Evolutionary conservation across 73 alveolate species (phyloP), one percentile per base, ranked within the genome.

Genomic region (Blepharisma japonicum): DNA sequence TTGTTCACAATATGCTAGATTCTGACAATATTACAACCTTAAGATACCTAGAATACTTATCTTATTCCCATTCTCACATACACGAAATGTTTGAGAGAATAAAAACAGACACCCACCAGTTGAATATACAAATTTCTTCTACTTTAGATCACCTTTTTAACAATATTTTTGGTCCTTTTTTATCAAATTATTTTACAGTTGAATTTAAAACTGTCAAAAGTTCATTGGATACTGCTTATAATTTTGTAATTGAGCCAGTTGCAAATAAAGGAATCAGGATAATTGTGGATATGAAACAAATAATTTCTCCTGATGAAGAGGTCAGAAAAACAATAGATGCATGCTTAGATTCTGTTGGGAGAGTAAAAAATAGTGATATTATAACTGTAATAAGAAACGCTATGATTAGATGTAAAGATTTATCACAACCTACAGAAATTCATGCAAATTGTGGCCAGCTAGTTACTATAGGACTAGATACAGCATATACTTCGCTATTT

Each of bases 151-250:
- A 61, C 4, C 47, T 61, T 9, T 61, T 61, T 25, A 14, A n/a
- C 11, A 61, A 61, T 5, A 61, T 61, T 25, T 61, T 61, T 25
- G 23, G 74, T 61, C 74, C 74, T 20, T 61, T 18, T 25, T 25
- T 61, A 25, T 61, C 74, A n/a, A 61, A 39, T 61, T 61, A 61
- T 25, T 61, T 61, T 39, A 61, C 74, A 14, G 23, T 61, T n/a
- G 74, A 61, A 39, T 61, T 61, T 39, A 61, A 25, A 25, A 14
- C 74, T 1, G n/a, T 61, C 2, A 61, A 61, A 61, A 39, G 74
- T 2, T 25, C 23, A 18, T n/a, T 25, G 2, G 74, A 61, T 2
- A 39, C 47, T 2, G 5, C 47, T 48, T 61, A 14, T 61, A 39
- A 61, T 14, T 61, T 14, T 61, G 23, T 61, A 18, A 8, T 61